Evolutionary conservation across 164 flowering plant genomes (phyloP), one percentile per base, ranked within the genome.

Genomic region (Piper betle): DNA sequence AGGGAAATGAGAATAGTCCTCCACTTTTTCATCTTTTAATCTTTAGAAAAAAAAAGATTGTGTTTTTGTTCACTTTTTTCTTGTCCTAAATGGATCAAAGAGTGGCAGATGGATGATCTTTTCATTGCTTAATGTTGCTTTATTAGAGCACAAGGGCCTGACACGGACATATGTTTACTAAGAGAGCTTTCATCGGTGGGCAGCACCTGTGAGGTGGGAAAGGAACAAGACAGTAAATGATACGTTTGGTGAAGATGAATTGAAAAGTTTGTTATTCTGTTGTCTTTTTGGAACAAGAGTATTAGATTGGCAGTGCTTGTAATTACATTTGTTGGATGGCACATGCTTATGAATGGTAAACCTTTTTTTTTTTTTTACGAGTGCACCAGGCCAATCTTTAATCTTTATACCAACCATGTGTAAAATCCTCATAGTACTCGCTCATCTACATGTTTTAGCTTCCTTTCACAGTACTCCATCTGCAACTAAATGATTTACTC

Each of bases 241-340:
- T 46, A 46, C 12, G 19, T 15, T 50, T 52, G n/a, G n/a, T 15
- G 18, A 46, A 60, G 18, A 50, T 57, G 46, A 59, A 69, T 60
- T 48, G 57, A 46, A 43, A 60, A 69, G 67, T 46, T 64, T 60
- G 59, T 55, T 48, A 52, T 55, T 59, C 58, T 60, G 33, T 53
- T 52, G 56, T 37, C 50, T 39, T 40, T 53, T 53, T 25, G 53
- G 42, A 54, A 25, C 33, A 25, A 25, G 33, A 17, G 17, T 52
- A 25, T 33, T 62, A 18, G 15, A 55, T 64, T 64, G 15, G 25
- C 19, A 6, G 50, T 46, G 50, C 15, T 46, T 6, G 15, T 46
- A 46, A 42, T 64, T 57, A 43, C 37, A 12, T 70, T 48, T 61
- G 69, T 65, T 66, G 69, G 73, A 52, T 60, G 55, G 73, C 73